Percentiles rank a stretch among this genome's conserved stretches.
Evolutionary conservation across 2,329 filamentous ascomycete genomes (phyloP).

Genomic region (Endocalyx cinctus): DNA sequence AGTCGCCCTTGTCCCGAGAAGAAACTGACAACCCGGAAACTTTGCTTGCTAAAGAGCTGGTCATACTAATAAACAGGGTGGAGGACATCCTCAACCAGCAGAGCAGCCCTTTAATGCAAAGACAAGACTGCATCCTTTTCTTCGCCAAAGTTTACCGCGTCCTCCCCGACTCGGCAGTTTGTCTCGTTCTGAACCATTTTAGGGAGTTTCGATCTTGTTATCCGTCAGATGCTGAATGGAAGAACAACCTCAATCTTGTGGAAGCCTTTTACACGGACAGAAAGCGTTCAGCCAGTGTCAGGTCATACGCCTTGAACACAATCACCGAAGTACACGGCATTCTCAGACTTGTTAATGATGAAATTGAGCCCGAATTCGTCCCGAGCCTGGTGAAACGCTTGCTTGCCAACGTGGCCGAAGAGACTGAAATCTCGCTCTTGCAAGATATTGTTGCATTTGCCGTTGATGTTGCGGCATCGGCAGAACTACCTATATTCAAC

Average conservation of each 20-base stretch:
- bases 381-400: constrained; percentile 57
- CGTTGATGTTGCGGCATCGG: constrained; percentile 58
- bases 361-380: constrained; percentile 54
- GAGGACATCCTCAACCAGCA: constrained; percentile 44
- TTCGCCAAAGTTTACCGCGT: constrained; percentile 58
- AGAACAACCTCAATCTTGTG: constrained; percentile 56
- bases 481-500: constrained; percentile 54
- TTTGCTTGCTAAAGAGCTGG: constrained; percentile 38
- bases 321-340: constrained; percentile 57
- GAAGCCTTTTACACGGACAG: constrained; percentile 60
- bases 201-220: constrained; percentile 66
- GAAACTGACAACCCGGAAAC: constrained; percentile 32
- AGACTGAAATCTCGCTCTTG: constrained; percentile 61
- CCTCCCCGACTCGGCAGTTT: constrained; percentile 60
- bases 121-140: constrained; percentile 62
- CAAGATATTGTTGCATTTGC: constrained; percentile 61
- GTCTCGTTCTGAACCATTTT: constrained; percentile 62
- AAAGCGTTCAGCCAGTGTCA: constrained; percentile 55
- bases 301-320: constrained; percentile 57
- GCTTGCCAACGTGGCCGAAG: constrained; percentile 55
- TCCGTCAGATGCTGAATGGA: constrained; percentile 66
- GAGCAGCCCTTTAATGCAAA: constrained; percentile 50
- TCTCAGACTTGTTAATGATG: constrained; percentile 52
- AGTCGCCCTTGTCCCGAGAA: constrained; percentile 20
- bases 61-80: constrained; percentile 41